phyloP scores from a whole-genome alignment of 2,329 filamentous ascomycete genomes.

The Daldinia sp. region DNA sequence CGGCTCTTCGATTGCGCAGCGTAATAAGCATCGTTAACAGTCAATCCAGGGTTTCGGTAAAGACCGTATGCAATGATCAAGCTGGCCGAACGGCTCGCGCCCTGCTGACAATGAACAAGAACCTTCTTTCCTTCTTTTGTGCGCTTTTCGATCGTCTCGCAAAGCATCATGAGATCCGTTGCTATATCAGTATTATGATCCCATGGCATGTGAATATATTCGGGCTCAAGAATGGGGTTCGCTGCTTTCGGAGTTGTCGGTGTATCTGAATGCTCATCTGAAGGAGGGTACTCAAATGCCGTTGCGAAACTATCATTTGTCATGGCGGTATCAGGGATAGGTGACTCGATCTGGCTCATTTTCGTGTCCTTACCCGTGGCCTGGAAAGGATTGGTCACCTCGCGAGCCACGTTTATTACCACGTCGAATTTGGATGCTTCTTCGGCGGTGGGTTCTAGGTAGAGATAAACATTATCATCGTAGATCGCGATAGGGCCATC shows the following conservation, averaged over 20 bases:
- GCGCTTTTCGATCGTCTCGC: constrained; percentile 79
- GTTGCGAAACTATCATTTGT: constrained; percentile 70
- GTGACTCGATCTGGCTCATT: constrained; percentile 56
- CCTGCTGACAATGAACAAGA: constrained; percentile 86
- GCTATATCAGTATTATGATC: constrained; percentile 91
- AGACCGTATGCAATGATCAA: constrained; percentile 88
- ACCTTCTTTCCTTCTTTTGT: constrained; percentile 81
- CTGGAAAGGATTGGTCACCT: constrained; percentile 81
- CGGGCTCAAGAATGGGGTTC: constrained; percentile 65
- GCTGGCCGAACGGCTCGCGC: constrained; percentile 85
- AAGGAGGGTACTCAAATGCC: constrained; percentile 68
- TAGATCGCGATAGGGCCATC: constrained; percentile 87
- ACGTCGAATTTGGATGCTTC: constrained; percentile 84
- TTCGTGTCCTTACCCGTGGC: constrained; percentile 46
- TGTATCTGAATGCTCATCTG: constrained; percentile 58
- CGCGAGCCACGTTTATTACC: constrained; percentile 85
- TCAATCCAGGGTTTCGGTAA: constrained; percentile 80
- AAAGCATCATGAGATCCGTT: constrained; percentile 78
- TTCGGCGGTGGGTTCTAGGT: constrained; percentile 81
- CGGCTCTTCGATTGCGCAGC: constrained; percentile 82
- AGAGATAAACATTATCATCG: constrained; percentile 80
- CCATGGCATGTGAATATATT: constrained; percentile 90
- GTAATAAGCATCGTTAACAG: constrained; percentile 86
- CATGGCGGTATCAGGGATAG: constrained; percentile 67
- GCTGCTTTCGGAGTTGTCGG: constrained; percentile 72